Evolutionary conservation across 208 protist species (phyloP).

Genomic region (Acanthamoeba castellanii): DNA sequence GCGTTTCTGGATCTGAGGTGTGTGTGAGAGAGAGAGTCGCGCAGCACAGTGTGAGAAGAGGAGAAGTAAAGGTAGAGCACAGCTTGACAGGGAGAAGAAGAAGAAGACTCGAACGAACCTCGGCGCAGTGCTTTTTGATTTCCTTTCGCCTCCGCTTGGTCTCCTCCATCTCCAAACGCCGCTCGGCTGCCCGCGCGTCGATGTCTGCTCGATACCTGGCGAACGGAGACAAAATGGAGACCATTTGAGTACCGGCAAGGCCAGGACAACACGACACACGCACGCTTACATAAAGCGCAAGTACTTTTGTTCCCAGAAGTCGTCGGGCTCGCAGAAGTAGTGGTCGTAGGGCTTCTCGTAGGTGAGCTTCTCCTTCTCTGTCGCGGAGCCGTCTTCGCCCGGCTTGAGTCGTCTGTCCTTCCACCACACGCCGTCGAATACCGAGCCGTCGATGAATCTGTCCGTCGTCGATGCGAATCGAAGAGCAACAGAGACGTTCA

Average conservation of each 20-base stretch:
- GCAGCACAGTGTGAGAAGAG: too few relatives aligned
- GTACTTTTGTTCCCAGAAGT: slow-evolving; percentile 69
- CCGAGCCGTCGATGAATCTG: slow-evolving; percentile 27
- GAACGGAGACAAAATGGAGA: neutral
- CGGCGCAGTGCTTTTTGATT: slow-evolving; percentile 61
- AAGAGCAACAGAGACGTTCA: neutral
- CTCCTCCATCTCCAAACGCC: slow-evolving; percentile 32
- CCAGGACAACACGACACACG: neutral
- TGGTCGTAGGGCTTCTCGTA: slow-evolving; percentile 74
- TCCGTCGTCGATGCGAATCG: neutral
- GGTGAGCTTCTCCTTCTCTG: slow-evolving; percentile 20
- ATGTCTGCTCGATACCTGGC: slow-evolving; percentile 48
- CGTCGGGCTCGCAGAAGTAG: slow-evolving; percentile 73
- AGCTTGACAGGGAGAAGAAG: neutral
- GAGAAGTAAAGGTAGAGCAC: too few relatives aligned
- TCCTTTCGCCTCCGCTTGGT: slow-evolving; percentile 20
- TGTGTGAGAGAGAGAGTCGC: neutral
- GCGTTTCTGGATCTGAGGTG: neutral
- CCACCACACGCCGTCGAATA: slow-evolving; percentile 70
- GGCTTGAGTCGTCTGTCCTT: slow-evolving; percentile 55
- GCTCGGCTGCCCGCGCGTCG: slow-evolving; percentile 10
- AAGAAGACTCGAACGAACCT: neutral
- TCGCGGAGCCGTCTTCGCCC: slow-evolving; percentile 52
- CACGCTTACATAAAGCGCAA: neutral
- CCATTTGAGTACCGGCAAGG: neutral